These are phyloP conservation scores for Trametes coccinea DNA, from an alignment of 768 basidiomycete genomes.

Conservation along the genomic window DNA sequence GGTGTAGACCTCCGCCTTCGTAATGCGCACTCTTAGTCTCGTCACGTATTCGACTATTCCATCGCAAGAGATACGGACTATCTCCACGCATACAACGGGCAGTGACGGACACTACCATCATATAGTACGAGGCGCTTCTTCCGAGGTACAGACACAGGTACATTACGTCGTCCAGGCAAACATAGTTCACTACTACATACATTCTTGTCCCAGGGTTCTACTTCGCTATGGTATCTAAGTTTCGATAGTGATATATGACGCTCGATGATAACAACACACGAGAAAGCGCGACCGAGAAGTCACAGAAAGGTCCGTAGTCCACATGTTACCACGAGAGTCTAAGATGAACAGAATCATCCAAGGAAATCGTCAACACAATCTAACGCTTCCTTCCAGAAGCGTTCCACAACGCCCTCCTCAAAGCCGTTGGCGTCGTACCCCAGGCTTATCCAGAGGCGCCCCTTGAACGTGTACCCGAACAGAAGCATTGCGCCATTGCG, in stretches of 20 bases:
- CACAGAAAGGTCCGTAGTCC: background rate
- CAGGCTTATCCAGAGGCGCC: conserved; percentile 76
- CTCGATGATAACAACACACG: too few species aligned
- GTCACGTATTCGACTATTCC: background rate
- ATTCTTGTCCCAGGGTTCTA: too few species aligned
- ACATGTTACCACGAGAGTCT: background rate
- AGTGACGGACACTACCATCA: too few species aligned
- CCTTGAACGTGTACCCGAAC: conserved; percentile 78
- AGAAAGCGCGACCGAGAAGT: too few species aligned
- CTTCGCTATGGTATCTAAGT: too few species aligned
- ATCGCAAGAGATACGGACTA: too few species aligned
- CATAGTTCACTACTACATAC: too few species aligned
- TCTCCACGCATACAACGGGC: too few species aligned
- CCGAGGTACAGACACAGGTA: too few species aligned
- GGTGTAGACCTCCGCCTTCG: background rate
- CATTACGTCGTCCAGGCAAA: too few species aligned
- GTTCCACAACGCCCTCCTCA: conserved; percentile 55
- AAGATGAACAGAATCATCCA: conserved; percentile 15
- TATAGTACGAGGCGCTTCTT: too few species aligned
- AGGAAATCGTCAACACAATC: conserved; percentile 61
- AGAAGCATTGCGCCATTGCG: conserved; percentile 74
- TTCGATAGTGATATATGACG: too few species aligned
- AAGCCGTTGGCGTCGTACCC: conserved; percentile 82
- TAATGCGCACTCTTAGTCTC: background rate
- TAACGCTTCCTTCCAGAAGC: conserved; percentile 67